Evolutionary conservation across 495 filamentous ascomycete species (phyloP).

Genomic region (Zalerion maritima): DNA sequence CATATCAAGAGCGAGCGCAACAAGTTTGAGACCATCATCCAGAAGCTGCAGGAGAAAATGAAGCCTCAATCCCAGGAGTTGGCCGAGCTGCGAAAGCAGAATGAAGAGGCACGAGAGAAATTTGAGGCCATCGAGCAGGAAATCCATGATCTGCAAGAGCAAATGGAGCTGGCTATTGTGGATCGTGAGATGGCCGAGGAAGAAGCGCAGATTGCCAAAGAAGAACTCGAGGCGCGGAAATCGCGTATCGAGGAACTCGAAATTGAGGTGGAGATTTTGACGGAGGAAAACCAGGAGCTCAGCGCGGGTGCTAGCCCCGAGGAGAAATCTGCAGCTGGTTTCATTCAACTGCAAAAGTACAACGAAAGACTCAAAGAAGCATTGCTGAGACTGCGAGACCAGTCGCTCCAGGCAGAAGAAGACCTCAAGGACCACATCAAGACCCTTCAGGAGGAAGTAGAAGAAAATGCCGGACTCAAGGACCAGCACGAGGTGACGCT

Average conservation of each 20-base stretch:
- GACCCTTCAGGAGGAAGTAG: constrained; percentile 61
- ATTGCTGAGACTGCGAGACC: constrained; percentile 66
- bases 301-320: constrained; percentile 75
- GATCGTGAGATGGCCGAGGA: constrained; percentile 97
- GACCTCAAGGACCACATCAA: constrained; percentile 65
- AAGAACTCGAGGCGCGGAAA: constrained; percentile 66
- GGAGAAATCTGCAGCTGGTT: constrained; percentile 71
- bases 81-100: constrained; percentile 52
- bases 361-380: constrained; percentile 85
- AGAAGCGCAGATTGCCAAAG: constrained; percentile 62
- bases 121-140: constrained; percentile 51
- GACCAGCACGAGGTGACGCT: constrained; percentile 54
- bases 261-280: constrained; percentile 73
- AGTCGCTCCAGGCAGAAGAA: constrained; percentile 72
- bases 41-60: constrained; percentile 82
- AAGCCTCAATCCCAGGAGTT: constrained; percentile 77
- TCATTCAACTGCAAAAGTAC: constrained; percentile 78
- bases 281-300: constrained; percentile 75
- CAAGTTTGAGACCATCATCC: constrained; percentile 76
- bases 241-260: constrained; percentile 67
- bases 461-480: constrained; percentile 56
- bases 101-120: constrained; percentile 59
- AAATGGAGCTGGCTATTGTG: constrained; percentile 77
- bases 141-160: constrained; percentile 57
- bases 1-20: constrained; percentile 65